phyloP scores from a whole-genome alignment of 441 rosid genomes.

The Geranium incanum region DNA sequence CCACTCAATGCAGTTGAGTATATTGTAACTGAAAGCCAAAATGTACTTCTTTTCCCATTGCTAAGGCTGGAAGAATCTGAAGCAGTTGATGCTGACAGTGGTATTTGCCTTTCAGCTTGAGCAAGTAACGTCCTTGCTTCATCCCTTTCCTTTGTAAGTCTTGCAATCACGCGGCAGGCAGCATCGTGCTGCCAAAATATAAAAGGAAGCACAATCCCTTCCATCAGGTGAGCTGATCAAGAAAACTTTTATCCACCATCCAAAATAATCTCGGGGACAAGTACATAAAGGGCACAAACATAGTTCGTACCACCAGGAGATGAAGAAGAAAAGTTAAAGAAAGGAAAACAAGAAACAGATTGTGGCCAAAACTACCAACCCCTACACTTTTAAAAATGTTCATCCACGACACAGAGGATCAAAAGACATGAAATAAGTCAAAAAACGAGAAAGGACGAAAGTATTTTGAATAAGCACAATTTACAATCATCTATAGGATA shows the following conservation, averaged over 20 bases:
- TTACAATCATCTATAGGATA: neutral
- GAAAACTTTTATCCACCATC: neutral
- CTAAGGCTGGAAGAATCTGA: constrained; percentile 46
- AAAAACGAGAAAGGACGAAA: neutral
- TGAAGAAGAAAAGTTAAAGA: neutral
- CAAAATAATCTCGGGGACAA: neutral
- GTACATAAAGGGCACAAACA: neutral
- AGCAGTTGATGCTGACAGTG: constrained; percentile 41
- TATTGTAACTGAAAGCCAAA: constrained; percentile 2
- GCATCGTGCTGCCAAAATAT: constrained; percentile 76
- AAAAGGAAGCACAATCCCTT: neutral
- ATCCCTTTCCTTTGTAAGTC: constrained; percentile 92
- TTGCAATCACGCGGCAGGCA: constrained; percentile 98
- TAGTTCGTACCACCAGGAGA: neutral
- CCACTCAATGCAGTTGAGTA: constrained; percentile 5
- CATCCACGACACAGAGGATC: too few species aligned
- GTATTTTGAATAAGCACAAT: neutral
- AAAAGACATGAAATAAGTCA: too few species aligned
- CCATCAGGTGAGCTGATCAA: neutral
- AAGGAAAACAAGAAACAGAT: neutral
- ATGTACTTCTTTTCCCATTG: constrained; percentile 87
- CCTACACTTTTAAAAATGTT: too few species aligned
- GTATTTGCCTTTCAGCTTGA: constrained; percentile 75
- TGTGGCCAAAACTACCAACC: neutral
- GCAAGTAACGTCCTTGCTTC: constrained; percentile 83